Conservation (phyloP, 768 basidiomycete genomes). For the Tricholoma hemisulphureum region DNA sequence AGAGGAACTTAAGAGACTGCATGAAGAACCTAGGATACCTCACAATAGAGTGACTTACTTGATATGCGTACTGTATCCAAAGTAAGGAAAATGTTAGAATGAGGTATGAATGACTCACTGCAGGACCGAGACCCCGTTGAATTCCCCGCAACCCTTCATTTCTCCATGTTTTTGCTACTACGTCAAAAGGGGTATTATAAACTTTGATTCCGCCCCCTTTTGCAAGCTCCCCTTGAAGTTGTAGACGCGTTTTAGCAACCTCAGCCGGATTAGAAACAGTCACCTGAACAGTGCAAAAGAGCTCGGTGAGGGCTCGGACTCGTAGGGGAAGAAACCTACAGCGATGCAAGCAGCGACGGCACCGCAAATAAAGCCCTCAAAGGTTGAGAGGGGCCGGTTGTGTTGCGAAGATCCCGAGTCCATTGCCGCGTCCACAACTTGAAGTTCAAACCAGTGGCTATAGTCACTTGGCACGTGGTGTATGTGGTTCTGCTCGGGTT, state of each 20-base stretch:
- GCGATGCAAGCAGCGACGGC: constrained; percentile 91
- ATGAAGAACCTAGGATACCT: constrained; percentile 8
- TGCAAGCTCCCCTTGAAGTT: constrained; percentile 93
- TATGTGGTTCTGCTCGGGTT: no score
- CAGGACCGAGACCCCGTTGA: constrained; percentile 88
- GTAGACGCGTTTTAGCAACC: constrained; percentile 92
- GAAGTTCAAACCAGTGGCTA: no score
- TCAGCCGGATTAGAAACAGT: constrained; percentile 79
- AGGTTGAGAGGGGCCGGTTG: constrained; percentile 50
- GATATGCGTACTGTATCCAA: constrained; percentile 77
- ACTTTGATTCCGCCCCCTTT: constrained; percentile 71
- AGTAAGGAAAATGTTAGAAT: constrained; percentile 1
- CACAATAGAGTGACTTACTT: constrained; percentile 52
- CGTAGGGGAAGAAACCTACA: constrained; percentile 44
- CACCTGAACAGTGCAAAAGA: constrained; percentile 47
- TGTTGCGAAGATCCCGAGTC: constrained; percentile 5
- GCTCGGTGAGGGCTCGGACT: constrained; percentile 1
- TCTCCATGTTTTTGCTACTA: constrained; percentile 80
- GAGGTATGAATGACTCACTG: constrained; percentile 51
- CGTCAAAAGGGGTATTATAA: constrained; percentile 87
- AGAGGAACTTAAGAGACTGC: constrained; percentile 60
- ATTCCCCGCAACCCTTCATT: constrained; percentile 91
- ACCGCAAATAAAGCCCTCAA: constrained; percentile 85
- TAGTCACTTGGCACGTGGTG: no score
- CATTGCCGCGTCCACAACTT: background rate